Conservation (phyloP, 2,329 filamentous ascomycete genomes). For the Sarocladium oryzae region DNA sequence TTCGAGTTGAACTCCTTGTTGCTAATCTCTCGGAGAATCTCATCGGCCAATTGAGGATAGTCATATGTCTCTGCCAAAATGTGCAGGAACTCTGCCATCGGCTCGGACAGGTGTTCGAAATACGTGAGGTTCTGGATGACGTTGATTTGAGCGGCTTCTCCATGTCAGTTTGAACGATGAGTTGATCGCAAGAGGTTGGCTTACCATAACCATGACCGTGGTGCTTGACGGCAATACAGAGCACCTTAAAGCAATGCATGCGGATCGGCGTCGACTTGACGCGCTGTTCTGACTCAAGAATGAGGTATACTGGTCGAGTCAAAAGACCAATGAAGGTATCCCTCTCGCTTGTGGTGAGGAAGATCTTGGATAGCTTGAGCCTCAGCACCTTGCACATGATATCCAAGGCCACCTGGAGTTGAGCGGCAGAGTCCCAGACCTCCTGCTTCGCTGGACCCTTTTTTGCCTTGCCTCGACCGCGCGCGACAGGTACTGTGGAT, state of each 20-base stretch:
- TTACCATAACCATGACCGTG: constrained; percentile 93
- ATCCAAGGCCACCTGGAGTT: constrained; percentile 83
- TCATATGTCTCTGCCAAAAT: constrained; percentile 97
- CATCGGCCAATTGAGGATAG: constrained; percentile 89
- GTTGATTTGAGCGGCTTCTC: constrained; percentile 82
- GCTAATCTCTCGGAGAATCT: constrained; percentile 87
- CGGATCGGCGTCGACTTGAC: constrained; percentile 83
- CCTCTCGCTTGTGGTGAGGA: constrained; percentile 90
- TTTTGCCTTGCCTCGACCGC: constrained; percentile 68
- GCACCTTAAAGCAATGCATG: constrained; percentile 95
- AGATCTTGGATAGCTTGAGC: constrained; percentile 85
- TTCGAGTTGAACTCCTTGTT: constrained; percentile 98
- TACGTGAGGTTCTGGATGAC: constrained; percentile 97
- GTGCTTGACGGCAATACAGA: constrained; percentile 95
- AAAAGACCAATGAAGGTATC: constrained; percentile 92
- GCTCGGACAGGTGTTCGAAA: constrained; percentile 97
- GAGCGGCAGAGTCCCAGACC: constrained; percentile 80
- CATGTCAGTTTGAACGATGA: constrained; percentile 26
- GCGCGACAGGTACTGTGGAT: constrained; percentile 56
- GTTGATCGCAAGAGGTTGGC: not conserved
- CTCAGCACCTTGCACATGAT: constrained; percentile 95
- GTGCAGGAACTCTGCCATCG: constrained; percentile 96
- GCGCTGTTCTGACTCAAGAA: constrained; percentile 88
- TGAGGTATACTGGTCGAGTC: constrained; percentile 86
- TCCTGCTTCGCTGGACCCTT: constrained; percentile 75